phyloP scores from a whole-genome alignment of 2,329 filamentous ascomycete genomes.

The Aspergillus sp. region DNA sequence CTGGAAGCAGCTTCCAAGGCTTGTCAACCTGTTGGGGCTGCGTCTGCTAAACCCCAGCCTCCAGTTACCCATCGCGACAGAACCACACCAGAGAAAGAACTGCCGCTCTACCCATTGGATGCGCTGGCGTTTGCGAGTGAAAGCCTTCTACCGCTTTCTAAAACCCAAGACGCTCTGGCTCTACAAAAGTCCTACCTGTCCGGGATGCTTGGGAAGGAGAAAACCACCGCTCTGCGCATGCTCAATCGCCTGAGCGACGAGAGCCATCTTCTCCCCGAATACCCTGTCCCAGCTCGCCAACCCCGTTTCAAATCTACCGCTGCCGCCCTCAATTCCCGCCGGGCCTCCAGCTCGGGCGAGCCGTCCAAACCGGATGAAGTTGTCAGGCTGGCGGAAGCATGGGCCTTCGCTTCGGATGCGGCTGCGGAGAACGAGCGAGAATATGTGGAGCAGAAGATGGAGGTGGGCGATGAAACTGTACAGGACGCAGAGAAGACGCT shows the following conservation, averaged over 20 bases:
- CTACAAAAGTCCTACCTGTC: conserved; percentile 30
- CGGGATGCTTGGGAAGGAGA: conserved; percentile 30
- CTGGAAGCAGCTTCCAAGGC: conserved; percentile 28
- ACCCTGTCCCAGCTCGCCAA: conserved; percentile 28
- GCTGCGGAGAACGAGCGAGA: conserved; percentile 22
- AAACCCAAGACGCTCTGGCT: conserved; percentile 27
- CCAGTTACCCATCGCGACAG: conserved; percentile 10
- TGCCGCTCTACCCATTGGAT: conserved; percentile 18
- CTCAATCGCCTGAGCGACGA: conserved; percentile 34
- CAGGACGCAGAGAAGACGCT: conserved; percentile 21
- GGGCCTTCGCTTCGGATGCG: conserved; percentile 31
- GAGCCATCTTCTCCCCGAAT: conserved; percentile 35
- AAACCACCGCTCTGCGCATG: conserved; percentile 23
- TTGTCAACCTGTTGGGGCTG: conserved; percentile 22
- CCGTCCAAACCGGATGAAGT: conserved; percentile 21
- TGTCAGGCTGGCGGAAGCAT: conserved; percentile 27
- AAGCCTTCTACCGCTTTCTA: conserved; percentile 25
- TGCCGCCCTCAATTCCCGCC: conserved; percentile 17
- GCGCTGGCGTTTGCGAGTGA: conserved; percentile 25
- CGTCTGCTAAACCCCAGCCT: conserved; percentile 12
- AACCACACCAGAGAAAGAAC: conserved; percentile 6
- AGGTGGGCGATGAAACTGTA: conserved; percentile 21
- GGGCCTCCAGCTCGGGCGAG: conserved; percentile 8
- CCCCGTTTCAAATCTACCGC: conserved; percentile 27
- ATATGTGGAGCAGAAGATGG: conserved; percentile 24